Conservation (phyloP, 164 flowering plant genomes). For the Liriodendron chinense region DNA sequence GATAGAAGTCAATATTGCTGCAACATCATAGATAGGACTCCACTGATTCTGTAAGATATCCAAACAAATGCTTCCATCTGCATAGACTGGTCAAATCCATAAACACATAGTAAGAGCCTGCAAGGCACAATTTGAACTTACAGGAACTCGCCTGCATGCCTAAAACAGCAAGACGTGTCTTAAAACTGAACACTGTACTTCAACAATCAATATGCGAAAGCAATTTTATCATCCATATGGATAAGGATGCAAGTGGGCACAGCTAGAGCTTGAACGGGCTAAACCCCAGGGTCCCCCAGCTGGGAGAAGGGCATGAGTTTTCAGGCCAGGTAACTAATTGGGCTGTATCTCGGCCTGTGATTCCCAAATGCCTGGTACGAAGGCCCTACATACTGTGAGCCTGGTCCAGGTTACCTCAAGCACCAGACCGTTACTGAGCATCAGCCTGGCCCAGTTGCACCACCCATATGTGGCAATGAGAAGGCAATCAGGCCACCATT, state of each 20-base stretch:
- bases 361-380: neutral
- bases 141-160: neutral
- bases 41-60: conserved; percentile 51
- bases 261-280: neutral
- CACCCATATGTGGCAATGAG: neutral
- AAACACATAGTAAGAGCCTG: neutral
- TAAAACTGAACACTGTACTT: neutral
- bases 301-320: neutral
- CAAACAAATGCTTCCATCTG: conserved; percentile 49
- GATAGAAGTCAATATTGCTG: conserved; percentile 53
- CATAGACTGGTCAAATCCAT: conserved; percentile 28
- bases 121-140: neutral
- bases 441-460: neutral
- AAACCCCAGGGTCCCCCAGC: neutral
- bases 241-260: conserved; percentile 22
- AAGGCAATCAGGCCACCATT: neutral
- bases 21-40: conserved; percentile 56
- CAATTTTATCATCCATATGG: neutral
- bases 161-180: neutral
- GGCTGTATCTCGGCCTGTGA: neutral
- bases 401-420: neutral
- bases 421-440: neutral
- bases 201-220: conserved; percentile 28
- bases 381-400: neutral
- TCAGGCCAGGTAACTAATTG: neutral